A percentile compares a stretch with the other conserved stretches of the same genome.
Evolutionary conservation across 805 yeast genomes (phyloP).

Genomic region (Kazachstania viticola): DNA sequence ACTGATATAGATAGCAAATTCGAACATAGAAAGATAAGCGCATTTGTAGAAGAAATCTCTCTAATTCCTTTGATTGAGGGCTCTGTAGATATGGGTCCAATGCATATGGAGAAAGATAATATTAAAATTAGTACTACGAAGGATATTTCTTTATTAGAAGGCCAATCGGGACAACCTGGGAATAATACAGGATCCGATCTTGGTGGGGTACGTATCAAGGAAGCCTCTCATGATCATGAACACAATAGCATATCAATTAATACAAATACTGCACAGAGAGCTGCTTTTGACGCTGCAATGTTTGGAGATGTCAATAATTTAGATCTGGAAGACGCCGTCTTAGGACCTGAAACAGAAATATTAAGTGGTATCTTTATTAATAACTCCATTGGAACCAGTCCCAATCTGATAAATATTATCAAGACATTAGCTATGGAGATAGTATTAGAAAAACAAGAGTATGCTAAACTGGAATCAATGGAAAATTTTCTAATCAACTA

Average conservation of each 20-base stretch:
- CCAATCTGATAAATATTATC: slow-evolving; percentile 44
- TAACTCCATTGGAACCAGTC: slow-evolving; percentile 46
- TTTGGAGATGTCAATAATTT: slow-evolving; percentile 45
- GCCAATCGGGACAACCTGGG: not conserved
- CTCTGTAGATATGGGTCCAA: slow-evolving; percentile 3
- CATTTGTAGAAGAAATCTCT: slow-evolving; percentile 64
- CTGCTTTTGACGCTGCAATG: slow-evolving; percentile 46
- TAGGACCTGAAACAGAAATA: slow-evolving; percentile 37
- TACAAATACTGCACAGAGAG: slow-evolving; percentile 11
- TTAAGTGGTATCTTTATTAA: slow-evolving; percentile 48
- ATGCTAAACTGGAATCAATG: slow-evolving; percentile 41
- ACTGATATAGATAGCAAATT: slow-evolving; percentile 66
- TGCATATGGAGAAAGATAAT: too few relatives aligned
- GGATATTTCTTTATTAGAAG: not conserved
- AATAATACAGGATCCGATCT: not conserved
- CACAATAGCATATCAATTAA: not conserved
- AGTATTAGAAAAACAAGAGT: slow-evolving; percentile 48
- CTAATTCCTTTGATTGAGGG: slow-evolving; percentile 31
- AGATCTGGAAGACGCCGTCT: slow-evolving; percentile 38
- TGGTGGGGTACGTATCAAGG: not conserved
- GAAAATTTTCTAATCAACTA: slow-evolving; percentile 45
- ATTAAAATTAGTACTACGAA: not conserved
- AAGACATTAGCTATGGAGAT: slow-evolving; percentile 43
- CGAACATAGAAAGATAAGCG: slow-evolving; percentile 74
- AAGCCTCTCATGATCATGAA: too few relatives aligned